phyloP scores from a whole-genome alignment of 371 early-diverging fungal species.

The Rhizomucor miehei region DNA sequence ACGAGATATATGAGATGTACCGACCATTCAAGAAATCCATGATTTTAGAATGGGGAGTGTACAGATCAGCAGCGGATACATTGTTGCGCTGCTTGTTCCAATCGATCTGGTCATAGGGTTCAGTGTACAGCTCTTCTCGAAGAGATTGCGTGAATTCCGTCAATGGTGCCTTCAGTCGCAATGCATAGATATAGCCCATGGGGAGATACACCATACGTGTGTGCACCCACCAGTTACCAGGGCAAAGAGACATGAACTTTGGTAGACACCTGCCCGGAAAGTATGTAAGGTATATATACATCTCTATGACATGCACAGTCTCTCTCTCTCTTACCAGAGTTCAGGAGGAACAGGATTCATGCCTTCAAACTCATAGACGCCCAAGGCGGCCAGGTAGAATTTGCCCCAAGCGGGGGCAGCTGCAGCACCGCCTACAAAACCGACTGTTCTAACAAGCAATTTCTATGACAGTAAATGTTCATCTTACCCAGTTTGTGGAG shows the following conservation, averaged over 20 bases:
- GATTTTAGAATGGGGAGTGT: slow-evolving; percentile 79
- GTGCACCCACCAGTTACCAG: slow-evolving; percentile 94
- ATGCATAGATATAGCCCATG: slow-evolving; percentile 93
- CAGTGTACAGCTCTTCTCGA: slow-evolving; percentile 83
- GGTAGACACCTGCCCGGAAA: slow-evolving; percentile 72
- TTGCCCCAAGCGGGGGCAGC: slow-evolving; percentile 96
- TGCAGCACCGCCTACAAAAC: slow-evolving; percentile 67
- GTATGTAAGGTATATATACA: background rate
- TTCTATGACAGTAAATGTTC: too few species aligned
- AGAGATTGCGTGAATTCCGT: slow-evolving; percentile 71
- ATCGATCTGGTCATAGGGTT: slow-evolving; percentile 78
- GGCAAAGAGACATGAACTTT: slow-evolving; percentile 77
- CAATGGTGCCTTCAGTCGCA: slow-evolving; percentile 55
- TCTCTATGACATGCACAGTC: background rate
- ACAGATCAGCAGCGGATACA: slow-evolving; percentile 79
- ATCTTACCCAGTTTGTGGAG: slow-evolving; percentile 80
- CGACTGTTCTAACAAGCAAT: too few species aligned
- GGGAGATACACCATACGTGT: slow-evolving; percentile 87
- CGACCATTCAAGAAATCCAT: slow-evolving; percentile 74
- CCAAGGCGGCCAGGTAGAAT: slow-evolving; percentile 90
- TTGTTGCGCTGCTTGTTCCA: slow-evolving; percentile 85
- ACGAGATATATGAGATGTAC: slow-evolving; percentile 1
- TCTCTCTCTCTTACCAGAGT: slow-evolving; percentile 70
- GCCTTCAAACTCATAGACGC: slow-evolving; percentile 94
- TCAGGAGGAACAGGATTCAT: slow-evolving; percentile 96